Evolutionary conservation across 2,329 filamentous ascomycete genomes (phyloP), one percentile per base, ranked within the genome.

Genomic region (Ophiostoma australiae): DNA sequence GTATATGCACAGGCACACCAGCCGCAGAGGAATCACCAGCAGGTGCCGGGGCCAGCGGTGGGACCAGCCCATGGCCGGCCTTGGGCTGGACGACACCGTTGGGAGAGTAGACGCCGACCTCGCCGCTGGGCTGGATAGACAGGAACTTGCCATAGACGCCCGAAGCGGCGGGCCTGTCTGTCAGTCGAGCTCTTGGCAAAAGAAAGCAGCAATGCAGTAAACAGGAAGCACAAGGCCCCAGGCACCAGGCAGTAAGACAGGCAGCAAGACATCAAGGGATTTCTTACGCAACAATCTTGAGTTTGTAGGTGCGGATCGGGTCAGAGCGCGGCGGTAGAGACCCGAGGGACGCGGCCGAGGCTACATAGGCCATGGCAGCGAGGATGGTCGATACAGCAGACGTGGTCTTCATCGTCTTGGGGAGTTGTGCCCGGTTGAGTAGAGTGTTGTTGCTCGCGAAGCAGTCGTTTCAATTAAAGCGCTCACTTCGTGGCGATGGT

Each of bases 101-200:
- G 67, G 70, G 10, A 35, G 66, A 37, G 48, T 39, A 79, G 70
- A 82, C 70, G 69, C 79, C 80, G 15, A 82, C 73, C 17, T 73
- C 74, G 71, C 74, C 75, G 72, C 75, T 74, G 70, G 75, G 79
- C 33, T 69, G 52, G 65, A 77, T 52, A 33, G 76, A 73, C 20
- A 82, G 76, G 74, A 78, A 78, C 58, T 75, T 75, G 55, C 77
- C 78, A 74, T 81, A 72, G 67, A 82, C 72, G 61, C 67, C 17
- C n/a, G 61, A 67, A 7, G 66, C 70, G 1, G 69, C 70, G 70
- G 72, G 27, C 13, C 58, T 63, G 23, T 4, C 27, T 63, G 58
- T 63, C 27, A 63, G 58, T 35, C 23, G 13, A 61, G 27, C 27
- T 23, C 41, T 8, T 20, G 17, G 15, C 1, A 7, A 48, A 5